Evolutionary conservation across 345 rosid genomes (phyloP), one percentile per base, ranked within the genome.

Genomic region (Ceriops zippeliana): DNA sequence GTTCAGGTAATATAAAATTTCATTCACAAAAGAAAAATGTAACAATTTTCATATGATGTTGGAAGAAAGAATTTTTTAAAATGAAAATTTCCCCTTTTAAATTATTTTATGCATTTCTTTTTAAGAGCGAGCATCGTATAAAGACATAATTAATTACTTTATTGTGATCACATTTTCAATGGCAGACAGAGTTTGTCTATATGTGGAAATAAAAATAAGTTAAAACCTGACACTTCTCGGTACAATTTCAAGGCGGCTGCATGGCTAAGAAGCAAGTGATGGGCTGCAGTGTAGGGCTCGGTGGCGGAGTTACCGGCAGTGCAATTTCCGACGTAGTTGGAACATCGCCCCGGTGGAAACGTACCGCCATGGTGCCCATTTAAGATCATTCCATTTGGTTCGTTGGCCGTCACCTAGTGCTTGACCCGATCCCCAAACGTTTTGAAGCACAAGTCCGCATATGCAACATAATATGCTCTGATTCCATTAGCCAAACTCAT

Each of bases 281-380:
- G 73, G 22, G 52, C 54, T 5, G 35, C 78, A 9, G 69, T 37
- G 28, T 69, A 75, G 4, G 78, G 74, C 37, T 75, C 78, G 5
- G 66, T 69, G 38, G 74, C 66, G 0, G 78, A 75, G 73, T 75
- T 46, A 4, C 74, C 78, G 9, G 22, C 26, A 2, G 62, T 47
- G 46, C 73, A 63, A 28, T 49, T 75, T 27, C 78, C 74, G 6
- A 28, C 52, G 21, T 58, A 49, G 20, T 59, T 59, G 19, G 78
- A 75, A 30, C 78, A 75, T 51, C 78, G 34, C 13, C 78, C 78
- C 0, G 78, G 78, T 47, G 78, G 70, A 60, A 58, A 58, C 9
- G 8, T 19, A 16, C 74, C 78, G 0, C n/a, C 5, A 38, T 47
- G 16, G 37, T 69, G 69, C 2, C 70, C 78, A 46, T 57, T 58